A percentile compares a stretch with the other conserved stretches of the same genome.
These are phyloP conservation scores for Aethionema arabicum DNA, from an alignment of 345 rosid genomes.

Conservation along the genomic window DNA sequence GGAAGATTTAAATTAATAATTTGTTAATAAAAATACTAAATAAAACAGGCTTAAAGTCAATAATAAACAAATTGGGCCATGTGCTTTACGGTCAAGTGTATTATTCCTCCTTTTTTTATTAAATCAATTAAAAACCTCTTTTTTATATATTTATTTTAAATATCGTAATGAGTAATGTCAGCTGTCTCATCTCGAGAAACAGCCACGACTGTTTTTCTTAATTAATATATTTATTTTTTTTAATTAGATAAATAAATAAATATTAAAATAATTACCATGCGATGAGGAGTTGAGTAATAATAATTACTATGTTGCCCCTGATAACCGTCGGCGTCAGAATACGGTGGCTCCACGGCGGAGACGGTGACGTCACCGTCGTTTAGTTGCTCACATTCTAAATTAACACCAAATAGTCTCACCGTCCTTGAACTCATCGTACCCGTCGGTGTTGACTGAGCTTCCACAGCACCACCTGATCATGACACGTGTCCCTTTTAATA, in stretches of 20 bases:
- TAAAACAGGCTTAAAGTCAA: slow-evolving; percentile 2
- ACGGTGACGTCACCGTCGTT: slow-evolving; percentile 34
- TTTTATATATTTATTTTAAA: slow-evolving; percentile 5
- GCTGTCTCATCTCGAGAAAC: slow-evolving; percentile 39
- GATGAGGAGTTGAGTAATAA: slow-evolving; percentile 36
- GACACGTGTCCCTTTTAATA: slow-evolving; percentile 38
- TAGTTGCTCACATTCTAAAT: slow-evolving; percentile 68
- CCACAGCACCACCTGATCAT: slow-evolving; percentile 28
- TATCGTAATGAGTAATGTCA: slow-evolving; percentile 28
- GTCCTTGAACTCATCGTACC: slow-evolving; percentile 56
- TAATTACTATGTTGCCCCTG: slow-evolving; percentile 29
- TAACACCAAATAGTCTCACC: slow-evolving; percentile 85
- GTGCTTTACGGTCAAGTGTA: slow-evolving; percentile 29
- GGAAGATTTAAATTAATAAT: too few species aligned
- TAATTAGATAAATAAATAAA: background rate
- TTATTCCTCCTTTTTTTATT: slow-evolving; percentile 29
- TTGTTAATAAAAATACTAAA: background rate
- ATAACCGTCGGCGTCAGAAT: slow-evolving; percentile 23
- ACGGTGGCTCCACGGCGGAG: slow-evolving; percentile 31
- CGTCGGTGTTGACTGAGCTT: slow-evolving; percentile 37
- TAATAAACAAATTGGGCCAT: slow-evolving; percentile 30
- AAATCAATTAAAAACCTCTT: slow-evolving; percentile 8
- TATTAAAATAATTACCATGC: slow-evolving; percentile 25
- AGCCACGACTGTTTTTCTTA: slow-evolving; percentile 30
- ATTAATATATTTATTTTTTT: background rate